phyloP scores from a whole-genome alignment of 2,329 filamentous ascomycete genomes.

The Aspergillus sp. region DNA sequence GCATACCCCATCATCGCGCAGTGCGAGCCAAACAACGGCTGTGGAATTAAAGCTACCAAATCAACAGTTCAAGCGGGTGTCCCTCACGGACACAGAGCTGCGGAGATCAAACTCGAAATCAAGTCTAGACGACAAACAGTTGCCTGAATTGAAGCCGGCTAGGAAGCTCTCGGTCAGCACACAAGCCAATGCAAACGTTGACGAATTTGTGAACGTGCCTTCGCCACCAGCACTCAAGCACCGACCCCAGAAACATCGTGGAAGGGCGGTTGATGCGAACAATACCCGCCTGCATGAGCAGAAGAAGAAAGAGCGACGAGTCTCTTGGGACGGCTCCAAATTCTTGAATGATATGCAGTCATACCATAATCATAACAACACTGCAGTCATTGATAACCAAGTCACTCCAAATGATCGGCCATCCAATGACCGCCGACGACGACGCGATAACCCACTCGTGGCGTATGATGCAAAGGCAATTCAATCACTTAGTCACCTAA shows the following conservation, averaged over 20 bases:
- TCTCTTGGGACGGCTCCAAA: constrained; percentile 46
- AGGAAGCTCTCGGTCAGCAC: constrained; percentile 39
- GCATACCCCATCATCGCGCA: constrained; percentile 37
- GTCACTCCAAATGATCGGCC: constrained; percentile 24
- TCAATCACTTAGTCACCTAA: constrained; percentile 42
- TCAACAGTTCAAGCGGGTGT: constrained; percentile 46
- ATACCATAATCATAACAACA: constrained; percentile 19
- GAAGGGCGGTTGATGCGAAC: constrained; percentile 32
- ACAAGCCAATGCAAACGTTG: constrained; percentile 30
- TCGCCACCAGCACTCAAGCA: constrained; percentile 48
- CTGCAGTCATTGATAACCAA: constrained; percentile 17
- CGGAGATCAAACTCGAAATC: constrained; percentile 40
- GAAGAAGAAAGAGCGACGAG: constrained; percentile 38
- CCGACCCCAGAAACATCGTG: constrained; percentile 45
- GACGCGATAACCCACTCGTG: constrained; percentile 15
- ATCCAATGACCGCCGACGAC: constrained; percentile 27
- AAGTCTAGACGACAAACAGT: constrained; percentile 38
- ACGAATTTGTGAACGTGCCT: constrained; percentile 35
- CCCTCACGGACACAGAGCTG: constrained; percentile 43
- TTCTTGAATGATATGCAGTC: constrained; percentile 34
- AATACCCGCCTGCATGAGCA: constrained; percentile 23
- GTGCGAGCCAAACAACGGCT: constrained; percentile 33
- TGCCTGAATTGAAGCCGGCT: constrained; percentile 34
- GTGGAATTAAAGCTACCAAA: constrained; percentile 45
- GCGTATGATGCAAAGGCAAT: constrained; percentile 25